Percentiles rank a stretch among this genome's conserved stretches.
Conservation (phyloP, 257 asterid genomes). For the Verbena officinalis region DNA sequence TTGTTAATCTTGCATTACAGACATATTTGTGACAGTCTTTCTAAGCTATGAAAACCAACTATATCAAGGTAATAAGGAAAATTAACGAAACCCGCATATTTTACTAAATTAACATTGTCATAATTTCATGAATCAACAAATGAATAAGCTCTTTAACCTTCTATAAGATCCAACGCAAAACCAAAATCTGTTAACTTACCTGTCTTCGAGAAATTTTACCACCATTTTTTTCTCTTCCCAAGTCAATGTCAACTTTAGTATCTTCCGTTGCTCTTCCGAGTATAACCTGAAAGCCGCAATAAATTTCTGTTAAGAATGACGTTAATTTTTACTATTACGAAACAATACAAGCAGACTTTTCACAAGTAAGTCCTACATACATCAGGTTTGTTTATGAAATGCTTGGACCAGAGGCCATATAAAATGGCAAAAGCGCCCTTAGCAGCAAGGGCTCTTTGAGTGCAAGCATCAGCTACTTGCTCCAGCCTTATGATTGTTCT, state of each 20-base stretch:
- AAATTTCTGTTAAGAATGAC: slow-evolving; percentile 16
- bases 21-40: neutral
- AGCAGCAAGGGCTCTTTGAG: slow-evolving; percentile 57
- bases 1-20: slow-evolving; percentile 5
- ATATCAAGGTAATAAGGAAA: neutral
- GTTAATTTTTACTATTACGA: neutral
- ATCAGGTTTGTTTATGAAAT: slow-evolving; percentile 74
- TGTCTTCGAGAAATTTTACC: slow-evolving; percentile 77
- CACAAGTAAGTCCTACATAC: slow-evolving; percentile 41
- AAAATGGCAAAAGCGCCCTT: slow-evolving; percentile 76
- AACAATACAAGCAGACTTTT: slow-evolving; percentile 8
- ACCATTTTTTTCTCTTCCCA: slow-evolving; percentile 63
- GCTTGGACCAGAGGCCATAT: slow-evolving; percentile 48
- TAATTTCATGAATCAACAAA: no score
- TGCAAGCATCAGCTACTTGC: slow-evolving; percentile 63
- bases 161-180: neutral
- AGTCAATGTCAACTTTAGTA: slow-evolving; percentile 71
- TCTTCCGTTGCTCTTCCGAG: slow-evolving; percentile 76
- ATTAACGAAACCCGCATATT: neutral
- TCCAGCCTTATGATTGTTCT: slow-evolving; percentile 75
- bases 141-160: no score
- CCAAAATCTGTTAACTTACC: slow-evolving; percentile 40
- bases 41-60: slow-evolving; percentile 4
- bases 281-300: slow-evolving; percentile 55
- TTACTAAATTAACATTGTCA: no score